Evolutionary conservation across 352 stramenopile species (phyloP).

Genomic region (Phytophthora crassamura): DNA sequence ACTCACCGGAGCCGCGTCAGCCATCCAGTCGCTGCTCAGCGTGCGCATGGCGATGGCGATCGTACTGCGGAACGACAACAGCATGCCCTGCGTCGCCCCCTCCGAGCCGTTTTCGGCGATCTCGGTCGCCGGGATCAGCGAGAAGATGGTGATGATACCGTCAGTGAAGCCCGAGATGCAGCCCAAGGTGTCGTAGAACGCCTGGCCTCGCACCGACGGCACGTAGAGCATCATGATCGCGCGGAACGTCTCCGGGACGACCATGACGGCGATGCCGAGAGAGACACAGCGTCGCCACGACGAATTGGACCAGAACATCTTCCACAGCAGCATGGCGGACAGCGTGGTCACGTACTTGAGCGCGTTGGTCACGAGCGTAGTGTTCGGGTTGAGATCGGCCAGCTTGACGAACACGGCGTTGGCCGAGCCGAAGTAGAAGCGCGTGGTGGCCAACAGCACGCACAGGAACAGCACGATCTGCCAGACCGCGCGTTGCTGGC

Average conservation of each 20-base stretch:
- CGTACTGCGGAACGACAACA: slow-evolving; percentile 66
- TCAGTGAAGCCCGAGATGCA: slow-evolving; percentile 65
- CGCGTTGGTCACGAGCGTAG: slow-evolving; percentile 51
- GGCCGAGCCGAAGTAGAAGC: slow-evolving; percentile 64
- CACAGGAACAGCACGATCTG: slow-evolving; percentile 80
- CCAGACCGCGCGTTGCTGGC: slow-evolving; percentile 77
- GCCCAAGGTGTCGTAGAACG: slow-evolving; percentile 61
- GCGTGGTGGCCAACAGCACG: slow-evolving; percentile 55
- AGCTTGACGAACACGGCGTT: slow-evolving; percentile 48
- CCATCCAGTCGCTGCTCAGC: slow-evolving; percentile 59
- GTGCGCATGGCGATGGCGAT: slow-evolving; percentile 65
- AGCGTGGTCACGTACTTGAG: slow-evolving; percentile 63
- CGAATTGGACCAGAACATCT: slow-evolving; percentile 53
- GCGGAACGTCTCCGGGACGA: slow-evolving; percentile 58
- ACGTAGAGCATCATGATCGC: slow-evolving; percentile 72
- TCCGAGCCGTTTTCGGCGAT: slow-evolving; percentile 79
- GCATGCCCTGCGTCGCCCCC: slow-evolving; percentile 68
- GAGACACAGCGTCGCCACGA: slow-evolving; percentile 48
- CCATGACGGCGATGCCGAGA: slow-evolving; percentile 49
- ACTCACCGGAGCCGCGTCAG: slow-evolving; percentile 35
- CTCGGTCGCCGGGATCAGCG: slow-evolving; percentile 67
- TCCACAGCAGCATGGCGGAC: slow-evolving; percentile 64
- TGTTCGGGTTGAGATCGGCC: slow-evolving; percentile 46
- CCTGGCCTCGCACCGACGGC: slow-evolving; percentile 38
- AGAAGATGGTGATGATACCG: slow-evolving; percentile 76